phyloP scores from a whole-genome alignment of 345 rosid genomes.

The Durio zibethinus region DNA sequence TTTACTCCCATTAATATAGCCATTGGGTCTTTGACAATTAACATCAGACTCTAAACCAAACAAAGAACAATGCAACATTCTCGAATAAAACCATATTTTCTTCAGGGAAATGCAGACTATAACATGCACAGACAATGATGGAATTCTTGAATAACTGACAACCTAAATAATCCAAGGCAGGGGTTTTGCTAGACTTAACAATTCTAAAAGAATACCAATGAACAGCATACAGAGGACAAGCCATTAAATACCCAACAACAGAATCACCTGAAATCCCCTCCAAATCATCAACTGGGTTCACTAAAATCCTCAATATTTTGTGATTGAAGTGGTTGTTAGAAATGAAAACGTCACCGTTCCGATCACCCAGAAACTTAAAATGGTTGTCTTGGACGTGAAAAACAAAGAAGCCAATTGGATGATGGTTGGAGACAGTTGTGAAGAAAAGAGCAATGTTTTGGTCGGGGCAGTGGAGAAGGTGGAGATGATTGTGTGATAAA shows the following conservation, averaged over 20 bases:
- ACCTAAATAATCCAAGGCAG: too few relatives aligned
- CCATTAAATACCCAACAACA: constrained; percentile 52
- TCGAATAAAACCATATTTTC: too few relatives aligned
- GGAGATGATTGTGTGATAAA: constrained; percentile 49
- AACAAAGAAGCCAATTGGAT: constrained; percentile 55
- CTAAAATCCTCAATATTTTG: constrained; percentile 46
- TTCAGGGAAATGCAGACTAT: too few relatives aligned
- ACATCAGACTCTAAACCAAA: too few relatives aligned
- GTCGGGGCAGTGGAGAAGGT: constrained; percentile 41
- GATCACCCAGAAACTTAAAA: constrained; percentile 30
- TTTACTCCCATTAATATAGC: too few relatives aligned
- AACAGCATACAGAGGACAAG: constrained; percentile 40
- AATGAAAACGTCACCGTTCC: constrained; percentile 31
- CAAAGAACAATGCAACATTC: too few relatives aligned
- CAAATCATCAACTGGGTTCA: constrained; percentile 33
- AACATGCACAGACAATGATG: too few relatives aligned
- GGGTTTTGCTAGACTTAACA: too few relatives aligned
- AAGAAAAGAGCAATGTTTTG: constrained; percentile 40
- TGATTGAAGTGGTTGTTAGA: constrained; percentile 37
- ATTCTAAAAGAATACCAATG: constrained; percentile 43
- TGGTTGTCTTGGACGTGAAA: constrained; percentile 31
- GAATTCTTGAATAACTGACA: too few relatives aligned
- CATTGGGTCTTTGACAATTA: too few relatives aligned
- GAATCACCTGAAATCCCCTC: constrained; percentile 8
- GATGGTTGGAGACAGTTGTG: constrained; percentile 56